These are phyloP conservation scores for Sedum album DNA, from an alignment of 164 flowering plant species.

Conservation along the genomic window DNA sequence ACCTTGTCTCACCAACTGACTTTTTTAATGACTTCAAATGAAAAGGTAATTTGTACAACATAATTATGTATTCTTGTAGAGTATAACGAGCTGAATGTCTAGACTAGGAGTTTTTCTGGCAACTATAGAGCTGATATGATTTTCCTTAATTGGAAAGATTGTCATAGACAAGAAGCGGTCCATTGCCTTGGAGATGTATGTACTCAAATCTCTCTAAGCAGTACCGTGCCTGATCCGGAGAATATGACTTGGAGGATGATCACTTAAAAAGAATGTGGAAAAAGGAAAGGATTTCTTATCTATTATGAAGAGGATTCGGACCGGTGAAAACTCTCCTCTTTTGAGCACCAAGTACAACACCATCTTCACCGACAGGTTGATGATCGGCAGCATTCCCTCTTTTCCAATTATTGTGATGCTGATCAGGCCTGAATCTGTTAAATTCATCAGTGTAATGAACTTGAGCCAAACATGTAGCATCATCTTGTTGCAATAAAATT, in stretches of 20 bases:
- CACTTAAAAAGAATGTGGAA: slow-evolving; percentile 13
- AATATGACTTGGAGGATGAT: slow-evolving; percentile 2
- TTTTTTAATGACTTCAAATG: background rate
- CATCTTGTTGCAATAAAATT: background rate
- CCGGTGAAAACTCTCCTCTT: slow-evolving; percentile 64
- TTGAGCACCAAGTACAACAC: slow-evolving; percentile 34
- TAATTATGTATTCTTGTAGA: no score
- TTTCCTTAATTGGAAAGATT: no score
- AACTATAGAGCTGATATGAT: no score
- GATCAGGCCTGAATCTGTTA: background rate
- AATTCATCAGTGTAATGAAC: slow-evolving; percentile 3
- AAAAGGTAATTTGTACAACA: no score
- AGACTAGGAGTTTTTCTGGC: no score
- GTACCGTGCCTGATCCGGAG: background rate
- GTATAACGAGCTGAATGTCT: no score
- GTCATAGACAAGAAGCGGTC: no score
- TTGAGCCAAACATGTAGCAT: slow-evolving; percentile 9
- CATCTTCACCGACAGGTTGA: slow-evolving; percentile 16
- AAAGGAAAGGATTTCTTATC: slow-evolving; percentile 26
- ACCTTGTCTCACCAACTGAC: no score
- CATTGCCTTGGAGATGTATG: background rate
- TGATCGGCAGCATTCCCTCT: slow-evolving; percentile 19
- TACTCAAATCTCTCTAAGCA: background rate
- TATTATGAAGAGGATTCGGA: slow-evolving; percentile 72
- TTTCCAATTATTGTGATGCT: background rate